Conservation (phyloP, 2,329 filamentous ascomycete species). For the Arthrobotrys pseudoclavata region DNA sequence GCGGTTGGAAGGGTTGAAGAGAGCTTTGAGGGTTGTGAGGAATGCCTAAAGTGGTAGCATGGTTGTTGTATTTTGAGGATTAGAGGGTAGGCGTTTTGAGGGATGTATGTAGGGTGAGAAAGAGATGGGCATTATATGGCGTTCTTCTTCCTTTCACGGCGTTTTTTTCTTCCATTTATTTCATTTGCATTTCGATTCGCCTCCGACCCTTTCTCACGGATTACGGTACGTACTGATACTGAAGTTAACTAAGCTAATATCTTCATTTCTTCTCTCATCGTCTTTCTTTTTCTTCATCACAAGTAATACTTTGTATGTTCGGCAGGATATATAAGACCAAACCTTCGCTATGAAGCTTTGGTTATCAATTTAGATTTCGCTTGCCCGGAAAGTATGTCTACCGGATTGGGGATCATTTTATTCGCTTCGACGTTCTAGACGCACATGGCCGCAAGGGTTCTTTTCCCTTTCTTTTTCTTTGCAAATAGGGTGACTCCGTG, state of each 20-base stretch:
- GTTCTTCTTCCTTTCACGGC: conserved; percentile 20
- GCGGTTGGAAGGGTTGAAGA: conserved; percentile 81
- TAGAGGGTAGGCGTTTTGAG: conserved; percentile 42
- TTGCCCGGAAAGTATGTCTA: background rate
- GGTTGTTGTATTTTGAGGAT: conserved; percentile 22
- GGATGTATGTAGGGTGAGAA: conserved; percentile 13
- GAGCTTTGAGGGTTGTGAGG: conserved; percentile 84
- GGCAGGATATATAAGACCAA: background rate
- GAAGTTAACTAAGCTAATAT: background rate
- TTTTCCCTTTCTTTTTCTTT: background rate
- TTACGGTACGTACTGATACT: conserved; percentile 35
- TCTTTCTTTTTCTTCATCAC: background rate
- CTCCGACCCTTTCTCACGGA: conserved; percentile 1
- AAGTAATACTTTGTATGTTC: background rate
- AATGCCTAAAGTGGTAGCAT: conserved; percentile 71
- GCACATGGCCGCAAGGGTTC: background rate
- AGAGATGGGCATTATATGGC: conserved; percentile 53
- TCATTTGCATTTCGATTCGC: conserved; percentile 12
- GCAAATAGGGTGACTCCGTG: background rate
- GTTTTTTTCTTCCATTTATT: background rate
- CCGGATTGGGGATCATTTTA: background rate
- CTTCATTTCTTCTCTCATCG: background rate
- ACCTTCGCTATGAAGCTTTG: background rate
- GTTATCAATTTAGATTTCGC: background rate
- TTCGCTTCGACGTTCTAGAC: background rate